Conservation (phyloP, 2,329 filamentous ascomycete species). For the Penicillium sp. region DNA sequence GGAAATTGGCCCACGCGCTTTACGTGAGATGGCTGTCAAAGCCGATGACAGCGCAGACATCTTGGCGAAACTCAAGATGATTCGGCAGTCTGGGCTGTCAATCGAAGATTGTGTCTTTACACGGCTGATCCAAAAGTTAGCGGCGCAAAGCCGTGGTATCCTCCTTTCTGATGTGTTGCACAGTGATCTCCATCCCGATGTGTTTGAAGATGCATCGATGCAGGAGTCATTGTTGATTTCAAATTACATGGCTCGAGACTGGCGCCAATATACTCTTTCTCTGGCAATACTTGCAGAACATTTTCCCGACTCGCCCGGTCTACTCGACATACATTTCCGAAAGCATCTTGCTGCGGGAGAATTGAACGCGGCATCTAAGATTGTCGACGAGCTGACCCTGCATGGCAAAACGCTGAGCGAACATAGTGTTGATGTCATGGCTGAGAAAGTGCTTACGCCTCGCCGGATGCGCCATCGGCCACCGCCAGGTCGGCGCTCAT, state of each 20-base stretch:
- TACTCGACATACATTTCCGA: constrained; percentile 42
- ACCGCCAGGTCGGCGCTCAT: constrained; percentile 23
- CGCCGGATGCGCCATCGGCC: constrained; percentile 29
- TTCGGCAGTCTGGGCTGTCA: constrained; percentile 62
- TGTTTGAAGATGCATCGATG: constrained; percentile 54
- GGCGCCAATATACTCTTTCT: constrained; percentile 54
- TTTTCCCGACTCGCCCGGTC: constrained; percentile 28
- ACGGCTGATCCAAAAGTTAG: constrained; percentile 63
- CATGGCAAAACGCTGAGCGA: constrained; percentile 43
- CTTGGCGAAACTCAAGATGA: constrained; percentile 56
- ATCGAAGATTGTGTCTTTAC: constrained; percentile 64
- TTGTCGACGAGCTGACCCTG: constrained; percentile 52
- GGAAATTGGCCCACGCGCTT: constrained; percentile 68
- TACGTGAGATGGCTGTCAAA: constrained; percentile 73
- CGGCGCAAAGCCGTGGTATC: constrained; percentile 53
- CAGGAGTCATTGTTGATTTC: constrained; percentile 55
- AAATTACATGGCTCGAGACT: constrained; percentile 53
- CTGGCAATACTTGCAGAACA: constrained; percentile 52
- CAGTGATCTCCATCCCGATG: constrained; percentile 64
- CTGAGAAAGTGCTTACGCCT: constrained; percentile 34
- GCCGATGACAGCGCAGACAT: constrained; percentile 58
- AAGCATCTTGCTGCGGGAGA: constrained; percentile 38
- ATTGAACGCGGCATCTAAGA: constrained; percentile 27
- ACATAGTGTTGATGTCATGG: constrained; percentile 46
- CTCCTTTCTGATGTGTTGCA: constrained; percentile 53